Evolutionary conservation across 2,329 filamentous ascomycete genomes (phyloP), one percentile per base, ranked within the genome.

Genomic region (Diaporthe sp.): DNA sequence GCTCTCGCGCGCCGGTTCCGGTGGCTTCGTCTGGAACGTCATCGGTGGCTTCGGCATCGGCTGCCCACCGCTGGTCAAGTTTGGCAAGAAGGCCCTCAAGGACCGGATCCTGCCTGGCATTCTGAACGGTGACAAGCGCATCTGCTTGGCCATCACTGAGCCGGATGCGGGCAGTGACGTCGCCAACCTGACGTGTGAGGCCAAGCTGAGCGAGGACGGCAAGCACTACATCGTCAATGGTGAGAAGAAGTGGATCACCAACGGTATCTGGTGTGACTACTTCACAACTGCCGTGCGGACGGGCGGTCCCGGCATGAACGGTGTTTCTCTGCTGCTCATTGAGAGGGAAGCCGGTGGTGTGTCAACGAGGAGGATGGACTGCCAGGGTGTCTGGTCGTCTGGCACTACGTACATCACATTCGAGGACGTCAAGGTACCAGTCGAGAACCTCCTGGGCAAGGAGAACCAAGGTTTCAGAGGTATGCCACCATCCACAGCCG

Each of bases 231-330:
- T 98, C 79, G 97, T 99, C 85, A 99, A 98, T 82, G 97, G 97
- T 72, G 96, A 98, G 91, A 98, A 99, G 93, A 99, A 99, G 87
- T 98, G 97, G 96, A 98, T 98, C 85, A 98, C 96, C 81, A 99
- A 99, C 86, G 97, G 97, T 81, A 91, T 98, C 81, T 98, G 95
- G 95, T 91, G 89, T 77, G 97, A 99, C 84, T 99, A 98, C 88
- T 98, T 98, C 88, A 98, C 97, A 72, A 97, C 95, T 19, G 97
- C 96, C 35, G 97, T 99, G 52, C 93, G 97, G 76, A 99, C 97
- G 17, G 95, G 94, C 77, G 93, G 92, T 45, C 87, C 91, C 33
- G 97, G 97, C 78, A 98, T 98, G 96, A 96, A 96, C 82, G 97
- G 97, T 75, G 89, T 99, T 76, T 95, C 92, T 40, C 90, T 98